Percentiles rank a stretch among this genome's conserved stretches.
Evolutionary conservation across 495 filamentous ascomycete species (phyloP).

Genomic region (Aspergillus haitiensis): DNA sequence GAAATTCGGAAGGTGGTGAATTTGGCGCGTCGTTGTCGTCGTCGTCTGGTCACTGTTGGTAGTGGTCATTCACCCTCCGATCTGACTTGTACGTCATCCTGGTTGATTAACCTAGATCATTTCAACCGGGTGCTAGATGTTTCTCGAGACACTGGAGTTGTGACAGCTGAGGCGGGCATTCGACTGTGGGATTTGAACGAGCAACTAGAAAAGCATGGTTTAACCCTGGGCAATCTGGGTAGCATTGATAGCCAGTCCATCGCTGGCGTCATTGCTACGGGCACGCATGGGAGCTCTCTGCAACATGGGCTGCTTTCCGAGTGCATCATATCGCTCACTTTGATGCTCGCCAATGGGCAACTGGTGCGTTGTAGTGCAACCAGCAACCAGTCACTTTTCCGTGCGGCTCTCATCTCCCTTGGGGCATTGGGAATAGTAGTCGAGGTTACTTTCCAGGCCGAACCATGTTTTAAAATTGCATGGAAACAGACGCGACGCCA

Average conservation of each 20-base stretch:
- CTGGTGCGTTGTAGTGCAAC: constrained; percentile 69
- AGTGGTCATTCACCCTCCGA: constrained; percentile 90
- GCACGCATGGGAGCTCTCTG: constrained; percentile 87
- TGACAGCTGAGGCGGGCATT: constrained; percentile 85
- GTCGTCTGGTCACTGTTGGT: constrained; percentile 77
- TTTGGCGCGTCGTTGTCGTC: constrained; percentile 77
- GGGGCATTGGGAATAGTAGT: constrained; percentile 89
- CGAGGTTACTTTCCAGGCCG: constrained; percentile 80
- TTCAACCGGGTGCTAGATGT: constrained; percentile 71
- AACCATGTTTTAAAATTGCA: constrained; percentile 71
- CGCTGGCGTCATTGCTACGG: constrained; percentile 88
- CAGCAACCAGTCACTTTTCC: constrained; percentile 76
- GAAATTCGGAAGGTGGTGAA: constrained; percentile 83
- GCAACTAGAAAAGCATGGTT: constrained; percentile 66
- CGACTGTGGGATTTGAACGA: constrained; percentile 68
- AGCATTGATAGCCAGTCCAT: constrained; percentile 95
- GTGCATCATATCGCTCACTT: constrained; percentile 65
- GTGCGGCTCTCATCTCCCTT: constrained; percentile 81
- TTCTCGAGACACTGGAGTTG: constrained; percentile 58
- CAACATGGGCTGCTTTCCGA: constrained; percentile 81
- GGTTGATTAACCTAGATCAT: constrained; percentile 90
- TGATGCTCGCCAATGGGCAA: constrained; percentile 82
- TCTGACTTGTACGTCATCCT: constrained; percentile 89
- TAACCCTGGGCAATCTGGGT: constrained; percentile 84
- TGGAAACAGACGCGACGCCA: constrained; percentile 80